Evolutionary conservation across 2,329 filamentous ascomycete genomes (phyloP).

Genomic region (Penicillium sclerotiorum): DNA sequence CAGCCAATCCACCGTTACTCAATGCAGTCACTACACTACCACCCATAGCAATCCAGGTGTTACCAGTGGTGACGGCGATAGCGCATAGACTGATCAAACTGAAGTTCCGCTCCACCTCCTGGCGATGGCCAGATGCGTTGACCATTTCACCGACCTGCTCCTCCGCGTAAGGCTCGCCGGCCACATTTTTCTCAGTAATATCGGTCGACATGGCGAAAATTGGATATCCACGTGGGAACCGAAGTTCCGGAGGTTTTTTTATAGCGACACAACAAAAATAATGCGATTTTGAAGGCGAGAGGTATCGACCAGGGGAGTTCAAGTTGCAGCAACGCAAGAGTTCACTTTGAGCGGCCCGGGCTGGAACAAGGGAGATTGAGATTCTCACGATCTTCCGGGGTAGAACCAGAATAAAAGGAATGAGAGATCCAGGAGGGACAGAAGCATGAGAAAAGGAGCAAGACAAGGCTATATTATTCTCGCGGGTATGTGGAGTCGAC

Average conservation of each 20-base stretch:
- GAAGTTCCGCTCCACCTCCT: conserved; percentile 67
- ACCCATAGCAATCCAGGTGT: conserved; percentile 66
- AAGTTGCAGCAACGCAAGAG: not conserved
- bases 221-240: not conserved
- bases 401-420: conserved; percentile 1
- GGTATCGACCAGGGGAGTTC: not conserved
- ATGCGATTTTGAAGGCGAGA: not conserved
- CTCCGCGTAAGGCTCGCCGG: conserved; percentile 28
- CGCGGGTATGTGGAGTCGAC: conserved; percentile 10
- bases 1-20: conserved; percentile 64
- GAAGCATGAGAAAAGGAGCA: conserved; percentile 3
- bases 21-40: conserved; percentile 62
- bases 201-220: conserved; percentile 11
- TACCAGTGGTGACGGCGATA: conserved; percentile 64
- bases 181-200: conserved; percentile 26
- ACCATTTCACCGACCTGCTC: conserved; percentile 47
- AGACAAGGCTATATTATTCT: conserved; percentile 14
- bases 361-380: not conserved
- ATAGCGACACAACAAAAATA: not conserved
- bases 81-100: conserved; percentile 62
- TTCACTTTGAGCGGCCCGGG: not conserved
- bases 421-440: not conserved
- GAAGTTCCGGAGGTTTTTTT: conserved; percentile 2
- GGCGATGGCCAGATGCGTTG: conserved; percentile 66
- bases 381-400: not conserved